Base-by-base conservation (phyloP, 257 asterid genomes). In the Plantago ovata region DNA sequence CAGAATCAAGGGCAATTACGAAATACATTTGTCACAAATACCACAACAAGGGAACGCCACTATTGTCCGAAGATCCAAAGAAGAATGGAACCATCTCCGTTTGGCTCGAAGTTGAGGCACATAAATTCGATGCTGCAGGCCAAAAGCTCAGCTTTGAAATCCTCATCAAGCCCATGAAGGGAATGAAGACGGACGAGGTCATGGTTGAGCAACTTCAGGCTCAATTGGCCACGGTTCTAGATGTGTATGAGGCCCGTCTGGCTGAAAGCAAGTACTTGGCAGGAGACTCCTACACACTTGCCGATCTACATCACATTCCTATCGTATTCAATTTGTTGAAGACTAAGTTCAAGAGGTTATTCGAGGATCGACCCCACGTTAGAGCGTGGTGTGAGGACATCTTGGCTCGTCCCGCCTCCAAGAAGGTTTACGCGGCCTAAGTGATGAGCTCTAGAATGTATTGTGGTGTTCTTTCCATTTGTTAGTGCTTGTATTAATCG, bases 291-390 rank as follows among this genome's bases (percentile, higher is more conserved):
- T 75, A 52, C 71, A 56, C 79, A 1, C 13, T 69, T 63, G 87
- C 69, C 10, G 87, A 81, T 65, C 68, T 84, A 16, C 79, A 79
- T 51, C 87, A 84, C 49, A 16, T 75, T 16, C 94, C 85, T 0
- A 32, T 75, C 20, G 4, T 81, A 7, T 45, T 67, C 21, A 69
- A 56, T 67, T 73, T 72, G 75, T 6, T 56, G 47, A 70, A 62
- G 11, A 79, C 80, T 0, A 76, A 69, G 69, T 68, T 58, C 8
- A 72, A 81, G 69, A 66, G 66, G 0, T 52, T 81, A 71, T 74
- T 84, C 42, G 81, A 72, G 3, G 53, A 54, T 1, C 73, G 83
- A 20, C 86, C 89, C 2, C 56, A 45, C 13, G 76, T 79, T 6
- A 43, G 64, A 5, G 77, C 84, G 0, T 81, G 94, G 89, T 62